Evolutionary conservation across 2,329 filamentous ascomycete genomes (phyloP).

Genomic region (Thelonectria discophora): DNA sequence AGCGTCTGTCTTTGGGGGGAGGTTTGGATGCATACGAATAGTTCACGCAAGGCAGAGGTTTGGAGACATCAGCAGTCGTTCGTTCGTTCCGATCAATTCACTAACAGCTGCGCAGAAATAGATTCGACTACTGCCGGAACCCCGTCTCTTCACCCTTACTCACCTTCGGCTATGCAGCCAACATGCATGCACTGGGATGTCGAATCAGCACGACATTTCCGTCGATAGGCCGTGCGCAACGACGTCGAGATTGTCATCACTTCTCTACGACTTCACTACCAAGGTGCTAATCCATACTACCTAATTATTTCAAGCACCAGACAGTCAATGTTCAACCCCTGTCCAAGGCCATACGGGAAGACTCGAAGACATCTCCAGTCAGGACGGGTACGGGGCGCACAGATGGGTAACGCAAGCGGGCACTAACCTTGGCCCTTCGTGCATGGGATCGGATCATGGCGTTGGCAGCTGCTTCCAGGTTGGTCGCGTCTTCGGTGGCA

Average conservation of each 20-base stretch:
- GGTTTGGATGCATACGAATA: background rate
- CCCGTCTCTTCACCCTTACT: slow-evolving; percentile 9
- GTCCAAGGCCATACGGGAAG: background rate
- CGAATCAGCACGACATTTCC: slow-evolving; percentile 22
- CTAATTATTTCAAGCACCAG: background rate
- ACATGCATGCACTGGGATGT: slow-evolving; percentile 10
- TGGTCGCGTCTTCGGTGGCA: slow-evolving; percentile 1
- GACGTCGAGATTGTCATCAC: no score
- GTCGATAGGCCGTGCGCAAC: slow-evolving; percentile 20
- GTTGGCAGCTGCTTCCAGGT: background rate
- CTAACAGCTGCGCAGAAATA: background rate
- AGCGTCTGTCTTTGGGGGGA: background rate
- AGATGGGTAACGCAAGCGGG: slow-evolving; percentile 1
- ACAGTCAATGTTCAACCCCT: background rate
- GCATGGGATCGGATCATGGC: slow-evolving; percentile 15
- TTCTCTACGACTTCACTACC: no score
- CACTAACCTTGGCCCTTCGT: background rate
- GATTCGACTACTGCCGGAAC: background rate
- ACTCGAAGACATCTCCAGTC: background rate
- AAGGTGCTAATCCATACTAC: no score
- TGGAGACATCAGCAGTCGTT: no score
- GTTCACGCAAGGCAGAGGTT: background rate
- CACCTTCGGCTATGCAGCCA: slow-evolving; percentile 10
- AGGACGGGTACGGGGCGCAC: background rate
- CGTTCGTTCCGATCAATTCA: background rate